Evolutionary conservation across 2,329 filamentous ascomycete genomes (phyloP).

Genomic region (Nothophoma quercina): DNA sequence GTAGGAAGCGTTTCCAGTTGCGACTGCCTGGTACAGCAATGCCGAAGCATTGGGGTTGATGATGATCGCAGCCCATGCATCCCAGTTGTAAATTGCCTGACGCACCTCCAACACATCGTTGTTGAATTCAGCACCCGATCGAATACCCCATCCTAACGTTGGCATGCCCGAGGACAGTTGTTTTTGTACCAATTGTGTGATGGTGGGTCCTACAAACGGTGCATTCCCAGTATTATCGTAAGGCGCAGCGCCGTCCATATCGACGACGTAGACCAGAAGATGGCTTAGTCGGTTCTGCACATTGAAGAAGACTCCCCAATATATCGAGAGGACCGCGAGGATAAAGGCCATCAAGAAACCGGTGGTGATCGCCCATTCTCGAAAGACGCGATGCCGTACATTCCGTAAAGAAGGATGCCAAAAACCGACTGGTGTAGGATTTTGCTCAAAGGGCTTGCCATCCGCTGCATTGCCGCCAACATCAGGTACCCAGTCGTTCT

Average conservation of each 20-base stretch:
- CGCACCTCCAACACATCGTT: conserved; percentile 65
- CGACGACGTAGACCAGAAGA: conserved; percentile 65
- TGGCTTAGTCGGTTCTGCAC: conserved; percentile 55
- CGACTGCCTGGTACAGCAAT: conserved; percentile 63
- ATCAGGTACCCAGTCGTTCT: conserved; percentile 13
- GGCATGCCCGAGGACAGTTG: conserved; percentile 50
- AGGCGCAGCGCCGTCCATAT: conserved; percentile 67
- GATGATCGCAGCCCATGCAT: conserved; percentile 68
- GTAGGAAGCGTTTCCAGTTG: conserved; percentile 64
- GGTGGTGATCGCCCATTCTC: conserved; percentile 55
- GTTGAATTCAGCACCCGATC: conserved; percentile 60
- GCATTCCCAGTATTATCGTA: conserved; percentile 53
- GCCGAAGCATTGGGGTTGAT: conserved; percentile 69
- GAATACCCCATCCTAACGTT: conserved; percentile 59
- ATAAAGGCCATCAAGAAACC: conserved; percentile 64
- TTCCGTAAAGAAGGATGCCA: conserved; percentile 53
- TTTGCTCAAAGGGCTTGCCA: conserved; percentile 20
- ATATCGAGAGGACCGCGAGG: conserved; percentile 64
- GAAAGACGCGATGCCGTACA: conserved; percentile 50
- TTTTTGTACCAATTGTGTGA: conserved; percentile 57
- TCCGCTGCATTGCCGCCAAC: conserved; percentile 17
- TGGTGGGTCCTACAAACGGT: conserved; percentile 64
- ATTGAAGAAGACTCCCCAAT: conserved; percentile 66
- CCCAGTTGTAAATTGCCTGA: conserved; percentile 65
- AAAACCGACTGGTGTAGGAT: conserved; percentile 54